These are phyloP conservation scores for Starmerella ratchasimensis DNA, from an alignment of 805 yeast genomes.

Conservation along the genomic window DNA sequence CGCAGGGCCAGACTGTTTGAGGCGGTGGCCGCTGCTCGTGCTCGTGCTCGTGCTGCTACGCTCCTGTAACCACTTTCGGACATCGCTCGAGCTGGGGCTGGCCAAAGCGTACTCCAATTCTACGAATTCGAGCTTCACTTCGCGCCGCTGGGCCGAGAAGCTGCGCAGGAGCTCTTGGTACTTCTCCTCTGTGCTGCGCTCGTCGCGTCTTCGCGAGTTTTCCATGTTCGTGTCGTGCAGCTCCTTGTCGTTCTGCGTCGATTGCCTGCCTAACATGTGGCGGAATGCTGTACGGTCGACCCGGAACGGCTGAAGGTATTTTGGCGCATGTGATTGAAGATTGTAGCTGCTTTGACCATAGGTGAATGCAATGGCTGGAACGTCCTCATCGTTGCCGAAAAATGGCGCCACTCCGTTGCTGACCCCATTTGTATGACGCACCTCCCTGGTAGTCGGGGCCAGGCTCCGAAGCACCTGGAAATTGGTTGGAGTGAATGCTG, in stretches of 20 bases:
- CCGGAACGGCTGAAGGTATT: conserved; percentile 24
- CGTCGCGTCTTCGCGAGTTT: no score
- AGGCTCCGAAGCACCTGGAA: no score
- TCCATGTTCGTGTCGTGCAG: no score
- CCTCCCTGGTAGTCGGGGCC: conserved; percentile 24
- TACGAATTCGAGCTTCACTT: not conserved
- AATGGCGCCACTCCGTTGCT: conserved; percentile 20
- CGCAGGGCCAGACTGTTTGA: not conserved
- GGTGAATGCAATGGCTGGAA: conserved; percentile 39
- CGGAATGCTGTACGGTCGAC: no score
- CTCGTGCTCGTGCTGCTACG: not conserved
- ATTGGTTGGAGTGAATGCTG: no score
- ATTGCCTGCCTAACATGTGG: no score
- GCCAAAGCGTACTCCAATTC: conserved; percentile 7
- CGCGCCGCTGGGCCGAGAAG: no score
- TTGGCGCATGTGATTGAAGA: conserved; percentile 31
- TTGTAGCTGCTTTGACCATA: conserved; percentile 55
- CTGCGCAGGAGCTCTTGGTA: no score
- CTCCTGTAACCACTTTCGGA: conserved; percentile 11
- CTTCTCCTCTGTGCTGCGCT: no score
- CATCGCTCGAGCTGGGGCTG: conserved; percentile 12
- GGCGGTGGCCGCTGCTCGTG: not conserved
- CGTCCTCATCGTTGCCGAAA: conserved; percentile 41
- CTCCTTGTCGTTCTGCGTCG: no score
- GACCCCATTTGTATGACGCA: conserved; percentile 33